Evolutionary conservation across 2,329 filamentous ascomycete species (phyloP).

Genomic region (Alternaria incomplexa): DNA sequence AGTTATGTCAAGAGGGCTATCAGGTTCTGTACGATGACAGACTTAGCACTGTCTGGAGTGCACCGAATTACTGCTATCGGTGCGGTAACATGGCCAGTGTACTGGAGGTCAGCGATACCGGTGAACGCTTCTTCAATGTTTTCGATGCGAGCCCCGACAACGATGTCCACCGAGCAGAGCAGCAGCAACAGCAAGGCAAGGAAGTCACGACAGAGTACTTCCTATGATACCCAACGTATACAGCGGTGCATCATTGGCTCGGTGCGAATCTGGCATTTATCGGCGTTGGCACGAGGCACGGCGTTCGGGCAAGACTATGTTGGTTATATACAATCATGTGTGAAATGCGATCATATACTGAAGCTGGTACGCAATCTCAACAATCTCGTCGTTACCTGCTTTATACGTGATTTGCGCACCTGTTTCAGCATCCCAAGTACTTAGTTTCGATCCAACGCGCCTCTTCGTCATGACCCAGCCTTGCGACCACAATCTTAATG

Average conservation of each 20-base stretch:
- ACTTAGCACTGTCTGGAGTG: constrained; percentile 94
- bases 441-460: constrained; percentile 87
- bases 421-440: constrained; percentile 82
- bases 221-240: constrained; percentile 58
- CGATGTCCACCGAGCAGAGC: constrained; percentile 81
- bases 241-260: constrained; percentile 15
- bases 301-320: constrained; percentile 10
- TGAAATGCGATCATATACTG: constrained; percentile 1
- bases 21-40: constrained; percentile 96
- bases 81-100: constrained; percentile 98
- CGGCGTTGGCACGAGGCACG: constrained; percentile 17
- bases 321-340: constrained; percentile 14
- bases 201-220: constrained; percentile 72
- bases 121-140: constrained; percentile 95
- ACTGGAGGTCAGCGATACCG: constrained; percentile 90
- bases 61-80: constrained; percentile 79
- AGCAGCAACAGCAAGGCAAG: constrained; percentile 78
- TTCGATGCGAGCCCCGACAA: constrained; percentile 98
- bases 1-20: constrained; percentile 97
- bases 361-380: not conserved
- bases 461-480: constrained; percentile 80
- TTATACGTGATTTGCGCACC: not conserved
- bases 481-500: constrained; percentile 84
- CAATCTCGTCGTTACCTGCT: not conserved
- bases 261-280: constrained; percentile 15